phyloP scores from a whole-genome alignment of 2,329 filamentous ascomycete species.

The Scolecobasidium constrictum region DNA sequence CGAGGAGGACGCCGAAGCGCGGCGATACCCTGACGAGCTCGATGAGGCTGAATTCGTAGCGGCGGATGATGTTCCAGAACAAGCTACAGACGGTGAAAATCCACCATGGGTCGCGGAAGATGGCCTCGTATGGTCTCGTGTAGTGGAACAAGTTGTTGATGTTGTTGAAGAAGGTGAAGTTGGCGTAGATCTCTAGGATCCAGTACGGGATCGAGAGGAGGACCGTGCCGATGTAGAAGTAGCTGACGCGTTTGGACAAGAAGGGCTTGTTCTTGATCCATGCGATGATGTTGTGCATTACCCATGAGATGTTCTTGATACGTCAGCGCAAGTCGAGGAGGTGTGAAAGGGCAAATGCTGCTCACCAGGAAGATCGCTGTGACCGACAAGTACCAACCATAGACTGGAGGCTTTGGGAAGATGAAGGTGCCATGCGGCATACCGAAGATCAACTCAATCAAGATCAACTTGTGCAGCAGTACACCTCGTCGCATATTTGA shows the following conservation, averaged over 20 bases:
- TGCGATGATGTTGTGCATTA: constrained; percentile 53
- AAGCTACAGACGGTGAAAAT: constrained; percentile 49
- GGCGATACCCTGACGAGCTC: constrained; percentile 52
- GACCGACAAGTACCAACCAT: constrained; percentile 53
- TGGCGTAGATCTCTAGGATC: constrained; percentile 54
- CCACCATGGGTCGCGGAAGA: constrained; percentile 58
- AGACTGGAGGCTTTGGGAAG: constrained; percentile 43
- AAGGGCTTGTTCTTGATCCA: constrained; percentile 59
- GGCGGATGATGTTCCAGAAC: constrained; percentile 51
- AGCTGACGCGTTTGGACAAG: constrained; percentile 37
- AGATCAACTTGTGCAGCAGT: constrained; percentile 38
- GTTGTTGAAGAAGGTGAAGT: constrained; percentile 53
- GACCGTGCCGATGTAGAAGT: constrained; percentile 48
- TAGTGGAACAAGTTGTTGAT: constrained; percentile 41
- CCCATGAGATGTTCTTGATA: constrained; percentile 53
- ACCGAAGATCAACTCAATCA: constrained; percentile 45
- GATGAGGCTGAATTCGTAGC: constrained; percentile 47
- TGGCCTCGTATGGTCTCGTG: constrained; percentile 48
- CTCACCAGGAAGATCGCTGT: constrained; percentile 51
- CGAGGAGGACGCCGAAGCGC: constrained; percentile 52
- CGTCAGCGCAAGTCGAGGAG: no score
- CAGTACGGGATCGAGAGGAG: constrained; percentile 52
- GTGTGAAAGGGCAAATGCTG: no score
- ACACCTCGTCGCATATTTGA: constrained; percentile 38
- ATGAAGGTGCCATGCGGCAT: constrained; percentile 49